Evolutionary conservation across 805 yeast species (phyloP), one percentile per base, ranked within the genome.

Genomic region (Candida koratica): DNA sequence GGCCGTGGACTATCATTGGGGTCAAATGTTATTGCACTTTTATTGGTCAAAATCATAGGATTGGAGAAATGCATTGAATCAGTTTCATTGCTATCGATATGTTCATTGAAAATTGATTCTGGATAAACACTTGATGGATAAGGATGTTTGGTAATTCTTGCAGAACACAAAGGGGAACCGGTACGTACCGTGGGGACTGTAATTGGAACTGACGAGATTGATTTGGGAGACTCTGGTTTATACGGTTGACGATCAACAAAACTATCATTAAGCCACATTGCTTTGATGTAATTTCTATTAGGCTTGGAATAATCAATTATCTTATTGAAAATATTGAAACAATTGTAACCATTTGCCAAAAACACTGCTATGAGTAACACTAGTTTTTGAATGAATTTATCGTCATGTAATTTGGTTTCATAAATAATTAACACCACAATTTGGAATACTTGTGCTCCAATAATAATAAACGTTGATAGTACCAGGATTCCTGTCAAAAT

Each of bases 371-470:
- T 6, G 12, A 36, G 17, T 10, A 36, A 11, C 4, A 31, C 6
- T 4, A 36, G 25, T 4, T 30, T 36, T 16, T 16, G 30, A 8
- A 22, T 13, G 13, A 36, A 29, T 9, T 25, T 14, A 16, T 27
- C 19, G 20, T 36, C 26, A 23, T 17, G 14, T 3, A 31, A 12
- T 25, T 23, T 17, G 16, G 25, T 17, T 13, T 36, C 31, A 17
- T 8, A 19, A n/a, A 25, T 15, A 6, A 26, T 11, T 2, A 36
- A 4, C 17, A 16, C 7, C 3, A 26, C 13, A 3, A 36, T 6
- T 7, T 36, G 39, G 13, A 30, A 31, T 9, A 36, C 11, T 20
- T 36, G 23, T 3, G 19, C 17, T 3, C 29, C 36, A 4, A 32
- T 12, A 10, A 25, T 25, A 6, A 14, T n/a, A 9, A 31, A n/a